Percentiles rank a stretch among this genome's conserved stretches.
phyloP scores from a whole-genome alignment of 805 yeast species.

The Ascoidea asiatica region DNA sequence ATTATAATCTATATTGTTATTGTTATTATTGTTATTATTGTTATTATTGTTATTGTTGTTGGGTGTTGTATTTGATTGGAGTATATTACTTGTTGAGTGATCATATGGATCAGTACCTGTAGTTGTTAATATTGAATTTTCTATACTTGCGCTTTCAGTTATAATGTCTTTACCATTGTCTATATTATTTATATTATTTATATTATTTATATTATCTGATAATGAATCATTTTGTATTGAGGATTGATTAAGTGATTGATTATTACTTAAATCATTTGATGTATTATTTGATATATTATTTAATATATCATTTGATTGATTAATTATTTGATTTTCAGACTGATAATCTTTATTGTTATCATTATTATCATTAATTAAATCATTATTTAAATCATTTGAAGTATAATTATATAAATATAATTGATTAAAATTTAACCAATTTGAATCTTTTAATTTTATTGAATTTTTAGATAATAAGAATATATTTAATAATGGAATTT shows the following conservation, averaged over 20 bases:
- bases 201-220: background rate
- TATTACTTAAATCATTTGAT: constrained; percentile 5
- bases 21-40: background rate
- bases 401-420: constrained; percentile 3
- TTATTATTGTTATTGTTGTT: constrained; percentile 2
- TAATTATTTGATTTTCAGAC: constrained; percentile 10
- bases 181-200: background rate
- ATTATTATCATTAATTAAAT: constrained; percentile 27
- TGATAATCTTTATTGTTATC: constrained; percentile 4
- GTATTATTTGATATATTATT: constrained; percentile 5
- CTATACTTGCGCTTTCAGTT: background rate
- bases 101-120: background rate
- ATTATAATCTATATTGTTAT: background rate
- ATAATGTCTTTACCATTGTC: background rate
- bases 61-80: constrained; percentile 7
- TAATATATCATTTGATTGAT: background rate
- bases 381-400: constrained; percentile 31
- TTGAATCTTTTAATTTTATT: constrained; percentile 29
- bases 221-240: constrained; percentile 5
- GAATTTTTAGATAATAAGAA: constrained; percentile 56
- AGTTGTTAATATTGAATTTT: constrained; percentile 9
- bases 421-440: background rate
- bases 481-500: constrained; percentile 25
- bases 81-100: constrained; percentile 5
- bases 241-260: too few relatives aligned